Percentiles rank a stretch among this genome's conserved stretches.
Evolutionary conservation across 495 filamentous ascomycete genomes (phyloP).

Genomic region (Diplogelasinospora grovesii): DNA sequence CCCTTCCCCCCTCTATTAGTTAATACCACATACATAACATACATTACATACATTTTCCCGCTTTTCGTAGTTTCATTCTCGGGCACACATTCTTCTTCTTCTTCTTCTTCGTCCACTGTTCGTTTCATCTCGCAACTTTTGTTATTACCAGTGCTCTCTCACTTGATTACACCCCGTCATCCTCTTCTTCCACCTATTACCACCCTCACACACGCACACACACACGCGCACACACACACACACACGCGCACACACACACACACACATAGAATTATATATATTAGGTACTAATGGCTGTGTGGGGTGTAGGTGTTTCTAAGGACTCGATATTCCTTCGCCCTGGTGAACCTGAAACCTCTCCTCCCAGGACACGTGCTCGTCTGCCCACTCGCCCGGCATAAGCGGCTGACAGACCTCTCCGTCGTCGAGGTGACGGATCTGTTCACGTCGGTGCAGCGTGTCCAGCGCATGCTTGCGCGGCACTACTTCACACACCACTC

Average conservation of each 20-base stretch:
- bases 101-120: background rate
- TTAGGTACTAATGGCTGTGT: no score
- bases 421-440: conserved; percentile 71
- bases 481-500: conserved; percentile 50
- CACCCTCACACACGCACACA: background rate
- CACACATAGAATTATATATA: no score
- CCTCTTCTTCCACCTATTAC: background rate
- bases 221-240: background rate
- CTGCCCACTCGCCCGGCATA: conserved; percentile 55
- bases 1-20: no score
- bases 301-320: conserved; percentile 83
- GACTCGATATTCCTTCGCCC: conserved; percentile 70
- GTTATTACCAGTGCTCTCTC: background rate
- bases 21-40: background rate
- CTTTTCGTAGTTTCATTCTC: no score
- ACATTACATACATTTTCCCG: background rate
- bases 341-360: conserved; percentile 92
- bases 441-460: conserved; percentile 73
- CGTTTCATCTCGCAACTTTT: background rate
- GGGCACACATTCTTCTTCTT: no score
- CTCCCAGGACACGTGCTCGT: conserved; percentile 91
- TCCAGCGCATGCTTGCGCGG: conserved; percentile 69
- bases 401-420: conserved; percentile 69
- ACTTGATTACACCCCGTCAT: background rate
- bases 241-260: background rate